Evolutionary conservation across 805 yeast genomes (phyloP).

Genomic region (Hanseniaspora lindneri): DNA sequence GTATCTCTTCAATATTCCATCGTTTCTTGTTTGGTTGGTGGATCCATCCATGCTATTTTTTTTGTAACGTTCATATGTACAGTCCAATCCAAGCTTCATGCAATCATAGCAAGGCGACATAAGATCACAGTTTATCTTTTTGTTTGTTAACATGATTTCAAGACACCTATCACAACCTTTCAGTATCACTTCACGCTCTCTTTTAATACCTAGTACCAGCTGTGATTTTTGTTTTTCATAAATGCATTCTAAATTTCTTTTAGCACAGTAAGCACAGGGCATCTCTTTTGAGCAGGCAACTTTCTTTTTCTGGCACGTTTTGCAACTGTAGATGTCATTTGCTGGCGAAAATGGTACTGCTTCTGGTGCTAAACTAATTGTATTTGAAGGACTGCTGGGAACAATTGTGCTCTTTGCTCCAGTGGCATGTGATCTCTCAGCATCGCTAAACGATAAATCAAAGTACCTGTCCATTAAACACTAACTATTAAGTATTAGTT

Average conservation of each 20-base stretch:
- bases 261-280: slow-evolving; percentile 28
- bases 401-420: background rate
- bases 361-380: background rate
- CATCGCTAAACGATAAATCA: no score
- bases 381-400: background rate
- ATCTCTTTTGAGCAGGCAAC: slow-evolving; percentile 28
- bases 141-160: background rate
- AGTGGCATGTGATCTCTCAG: no score
- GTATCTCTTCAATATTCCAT: background rate
- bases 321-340: background rate
- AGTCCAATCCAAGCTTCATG: slow-evolving; percentile 12
- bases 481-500: no score
- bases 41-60: background rate
- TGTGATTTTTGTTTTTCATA: slow-evolving; percentile 18
- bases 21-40: background rate
- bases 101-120: slow-evolving; percentile 13
- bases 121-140: slow-evolving; percentile 7
- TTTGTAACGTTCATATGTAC: slow-evolving; percentile 6
- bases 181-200: slow-evolving; percentile 1
- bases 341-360: background rate
- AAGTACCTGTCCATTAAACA: no score
- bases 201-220: background rate
- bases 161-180: slow-evolving; percentile 14
- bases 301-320: slow-evolving; percentile 24
- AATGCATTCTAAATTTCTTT: slow-evolving; percentile 23